Evolutionary conservation across 2,329 filamentous ascomycete genomes (phyloP).

Genomic region (Alternaria incomplexa): DNA sequence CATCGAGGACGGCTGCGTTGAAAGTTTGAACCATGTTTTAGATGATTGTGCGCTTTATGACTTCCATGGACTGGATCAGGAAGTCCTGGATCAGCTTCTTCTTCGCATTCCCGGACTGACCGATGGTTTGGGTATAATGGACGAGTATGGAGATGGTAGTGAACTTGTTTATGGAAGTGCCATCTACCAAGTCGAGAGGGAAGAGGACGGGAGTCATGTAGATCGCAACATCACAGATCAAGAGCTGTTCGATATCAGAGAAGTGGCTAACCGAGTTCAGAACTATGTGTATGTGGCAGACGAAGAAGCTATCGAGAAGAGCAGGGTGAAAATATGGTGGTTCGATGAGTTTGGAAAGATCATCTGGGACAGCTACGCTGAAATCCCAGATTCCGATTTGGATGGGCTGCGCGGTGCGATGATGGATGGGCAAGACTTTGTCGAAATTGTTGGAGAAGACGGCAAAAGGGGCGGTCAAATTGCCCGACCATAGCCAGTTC

Average conservation of each 20-base stretch:
- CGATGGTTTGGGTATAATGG: neutral
- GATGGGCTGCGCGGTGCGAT: neutral
- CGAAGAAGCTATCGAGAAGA: neutral
- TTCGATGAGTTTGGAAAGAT: neutral
- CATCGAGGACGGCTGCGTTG: neutral
- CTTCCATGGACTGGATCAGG: neutral
- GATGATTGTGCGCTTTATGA: neutral
- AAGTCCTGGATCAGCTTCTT: neutral
- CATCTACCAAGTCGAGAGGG: neutral
- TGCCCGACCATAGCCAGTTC: neutral
- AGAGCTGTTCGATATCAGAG: neutral
- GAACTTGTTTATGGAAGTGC: neutral
- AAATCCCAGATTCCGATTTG: neutral
- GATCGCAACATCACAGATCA: neutral
- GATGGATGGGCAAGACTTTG: neutral
- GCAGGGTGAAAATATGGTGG: neutral
- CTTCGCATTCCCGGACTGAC: neutral
- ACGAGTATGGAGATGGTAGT: neutral
- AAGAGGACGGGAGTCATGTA: neutral
- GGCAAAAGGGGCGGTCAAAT: neutral
- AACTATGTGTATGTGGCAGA: neutral
- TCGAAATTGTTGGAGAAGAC: neutral
- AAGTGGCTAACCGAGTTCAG: neutral
- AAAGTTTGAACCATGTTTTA: neutral
- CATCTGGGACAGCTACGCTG: neutral